Evolutionary conservation across 2,329 filamentous ascomycete genomes (phyloP).

Genomic region (Monilinia fructicola): DNA sequence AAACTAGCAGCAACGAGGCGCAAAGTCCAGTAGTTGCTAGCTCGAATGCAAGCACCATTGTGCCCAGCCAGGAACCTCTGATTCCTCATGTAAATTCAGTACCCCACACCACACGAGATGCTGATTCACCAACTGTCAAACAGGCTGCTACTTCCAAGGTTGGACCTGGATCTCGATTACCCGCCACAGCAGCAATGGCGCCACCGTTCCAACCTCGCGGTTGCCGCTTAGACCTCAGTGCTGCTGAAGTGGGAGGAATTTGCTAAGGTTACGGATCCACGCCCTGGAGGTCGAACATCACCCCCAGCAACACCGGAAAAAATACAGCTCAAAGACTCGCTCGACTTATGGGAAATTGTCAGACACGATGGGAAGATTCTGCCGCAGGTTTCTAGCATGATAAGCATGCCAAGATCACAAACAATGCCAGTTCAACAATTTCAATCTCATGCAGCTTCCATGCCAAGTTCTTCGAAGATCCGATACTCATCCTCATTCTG

Average conservation of each 20-base stretch:
- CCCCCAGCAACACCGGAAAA: conserved; percentile 24
- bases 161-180: conserved; percentile 29
- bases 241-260: conserved; percentile 19
- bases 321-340: conserved; percentile 30
- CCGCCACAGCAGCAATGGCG: conserved; percentile 39
- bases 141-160: neutral
- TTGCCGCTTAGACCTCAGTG: conserved; percentile 13
- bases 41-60: neutral
- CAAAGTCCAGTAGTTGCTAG: conserved; percentile 1
- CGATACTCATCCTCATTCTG: conserved; percentile 28
- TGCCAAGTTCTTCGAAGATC: conserved; percentile 27
- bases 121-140: neutral
- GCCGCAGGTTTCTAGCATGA: conserved; percentile 21
- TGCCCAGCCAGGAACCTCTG: conserved; percentile 1
- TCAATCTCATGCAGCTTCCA: conserved; percentile 7
- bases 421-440: conserved; percentile 26
- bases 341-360: conserved; percentile 30
- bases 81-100: neutral
- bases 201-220: conserved; percentile 41
- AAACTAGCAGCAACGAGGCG: neutral
- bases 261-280: conserved; percentile 14
- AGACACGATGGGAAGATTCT: conserved; percentile 32
- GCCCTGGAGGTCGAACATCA: conserved; percentile 18
- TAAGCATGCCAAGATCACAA: conserved; percentile 24
- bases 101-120: conserved; percentile 1